These are phyloP conservation scores for Dichotomopilus funicola DNA, from an alignment of 2,329 filamentous ascomycete genomes.

Conservation along the genomic window DNA sequence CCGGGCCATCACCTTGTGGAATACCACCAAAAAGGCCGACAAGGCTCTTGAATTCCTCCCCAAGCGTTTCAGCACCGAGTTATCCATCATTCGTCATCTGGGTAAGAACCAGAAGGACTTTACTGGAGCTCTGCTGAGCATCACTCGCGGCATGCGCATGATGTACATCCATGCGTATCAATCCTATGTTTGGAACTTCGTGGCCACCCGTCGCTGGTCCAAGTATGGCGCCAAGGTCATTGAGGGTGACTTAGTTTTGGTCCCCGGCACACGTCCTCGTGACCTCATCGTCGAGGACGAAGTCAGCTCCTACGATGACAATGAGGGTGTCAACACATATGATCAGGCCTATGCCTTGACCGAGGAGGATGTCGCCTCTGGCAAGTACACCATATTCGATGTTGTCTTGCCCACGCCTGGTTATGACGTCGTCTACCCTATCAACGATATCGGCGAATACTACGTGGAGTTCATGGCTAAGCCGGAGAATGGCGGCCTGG, in stretches of 20 bases:
- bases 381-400: slow-evolving; percentile 76
- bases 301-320: slow-evolving; percentile 47
- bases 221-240: slow-evolving; percentile 67
- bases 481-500: slow-evolving; percentile 67
- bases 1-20: slow-evolving; percentile 69
- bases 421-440: slow-evolving; percentile 80
- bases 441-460: slow-evolving; percentile 74
- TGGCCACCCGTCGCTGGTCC: slow-evolving; percentile 73
- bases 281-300: slow-evolving; percentile 34
- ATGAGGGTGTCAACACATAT: slow-evolving; percentile 38
- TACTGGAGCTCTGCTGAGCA: slow-evolving; percentile 70
- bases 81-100: slow-evolving; percentile 71
- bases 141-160: slow-evolving; percentile 73
- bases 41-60: slow-evolving; percentile 65
- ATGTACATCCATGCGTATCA: slow-evolving; percentile 99
- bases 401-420: slow-evolving; percentile 88
- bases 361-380: slow-evolving; percentile 69
- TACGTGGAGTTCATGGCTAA: slow-evolving; percentile 83
- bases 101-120: slow-evolving; percentile 56
- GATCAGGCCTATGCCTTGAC: slow-evolving; percentile 63
- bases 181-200: slow-evolving; percentile 87
- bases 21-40: slow-evolving; percentile 49
- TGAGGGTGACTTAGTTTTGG: slow-evolving; percentile 76
- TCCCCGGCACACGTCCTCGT: slow-evolving; percentile 26
- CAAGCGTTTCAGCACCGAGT: slow-evolving; percentile 74